These are phyloP conservation scores for Dalbergia cultrata DNA, from an alignment of 306 rosid species.

Conservation along the genomic window DNA sequence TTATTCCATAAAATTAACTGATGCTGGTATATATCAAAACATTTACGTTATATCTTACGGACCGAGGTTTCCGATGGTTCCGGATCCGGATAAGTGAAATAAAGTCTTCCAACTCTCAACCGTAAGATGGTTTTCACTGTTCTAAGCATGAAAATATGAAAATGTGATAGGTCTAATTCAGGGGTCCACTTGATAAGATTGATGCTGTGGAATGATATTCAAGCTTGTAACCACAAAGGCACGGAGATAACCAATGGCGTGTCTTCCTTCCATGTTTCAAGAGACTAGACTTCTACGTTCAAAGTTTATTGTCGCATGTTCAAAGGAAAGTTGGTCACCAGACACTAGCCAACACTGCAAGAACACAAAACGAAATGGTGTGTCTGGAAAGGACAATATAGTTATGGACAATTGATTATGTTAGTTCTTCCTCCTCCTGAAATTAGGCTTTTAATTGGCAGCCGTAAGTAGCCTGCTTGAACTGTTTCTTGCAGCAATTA, in stretches of 20 bases:
- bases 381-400: neutral
- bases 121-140: neutral
- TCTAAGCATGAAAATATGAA: neutral
- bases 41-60: no score
- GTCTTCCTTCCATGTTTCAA: neutral
- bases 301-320: neutral
- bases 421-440: neutral
- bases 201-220: neutral
- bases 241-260: constrained; percentile 5
- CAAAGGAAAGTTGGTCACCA: constrained; percentile 1
- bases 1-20: no score
- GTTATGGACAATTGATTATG: neutral
- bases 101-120: neutral
- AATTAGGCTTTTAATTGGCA: neutral
- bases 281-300: neutral
- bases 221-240: neutral
- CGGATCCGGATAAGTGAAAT: neutral
- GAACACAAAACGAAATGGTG: neutral
- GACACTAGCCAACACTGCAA: neutral
- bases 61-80: neutral
- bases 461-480: neutral
- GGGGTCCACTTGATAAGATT: constrained; percentile 10
- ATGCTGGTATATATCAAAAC: neutral
- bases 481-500: neutral
- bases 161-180: neutral